Evolutionary conservation across 768 basidiomycete genomes (phyloP).

Genomic region (Leccinum aurantiacum): DNA sequence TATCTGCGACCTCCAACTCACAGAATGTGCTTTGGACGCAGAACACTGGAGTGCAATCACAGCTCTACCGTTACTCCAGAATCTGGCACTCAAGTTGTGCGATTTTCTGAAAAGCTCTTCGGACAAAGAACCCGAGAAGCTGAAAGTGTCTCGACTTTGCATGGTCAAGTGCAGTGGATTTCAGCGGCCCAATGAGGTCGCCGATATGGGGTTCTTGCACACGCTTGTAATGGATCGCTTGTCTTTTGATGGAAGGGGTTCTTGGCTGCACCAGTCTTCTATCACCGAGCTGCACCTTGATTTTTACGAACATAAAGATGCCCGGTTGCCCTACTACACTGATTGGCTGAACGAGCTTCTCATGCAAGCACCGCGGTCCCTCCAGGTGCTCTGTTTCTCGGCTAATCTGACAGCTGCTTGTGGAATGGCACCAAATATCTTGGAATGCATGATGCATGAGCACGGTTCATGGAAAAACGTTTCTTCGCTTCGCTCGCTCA

Average conservation of each 20-base stretch:
- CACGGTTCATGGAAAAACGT: neutral
- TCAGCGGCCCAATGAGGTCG: neutral
- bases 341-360: neutral
- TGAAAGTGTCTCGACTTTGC: neutral
- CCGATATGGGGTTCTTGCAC: neutral
- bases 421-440: neutral
- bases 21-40: slow-evolving; percentile 5
- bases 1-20: slow-evolving; percentile 16
- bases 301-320: neutral
- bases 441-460: neutral
- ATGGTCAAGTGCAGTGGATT: neutral
- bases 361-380: neutral
- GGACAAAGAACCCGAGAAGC: neutral
- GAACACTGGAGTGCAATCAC: slow-evolving; percentile 19
- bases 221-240: neutral
- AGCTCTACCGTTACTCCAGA: slow-evolving; percentile 15
- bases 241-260: neutral
- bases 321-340: neutral
- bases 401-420: neutral
- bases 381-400: neutral
- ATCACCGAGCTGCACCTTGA: neutral
- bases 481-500: neutral
- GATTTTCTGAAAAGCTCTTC: neutral
- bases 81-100: slow-evolving; percentile 12
- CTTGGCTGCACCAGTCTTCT: neutral